Evolutionary conservation across 2,329 filamentous ascomycete species (phyloP), one percentile per base, ranked within the genome.

Genomic region (Trichoderma lentiforme): DNA sequence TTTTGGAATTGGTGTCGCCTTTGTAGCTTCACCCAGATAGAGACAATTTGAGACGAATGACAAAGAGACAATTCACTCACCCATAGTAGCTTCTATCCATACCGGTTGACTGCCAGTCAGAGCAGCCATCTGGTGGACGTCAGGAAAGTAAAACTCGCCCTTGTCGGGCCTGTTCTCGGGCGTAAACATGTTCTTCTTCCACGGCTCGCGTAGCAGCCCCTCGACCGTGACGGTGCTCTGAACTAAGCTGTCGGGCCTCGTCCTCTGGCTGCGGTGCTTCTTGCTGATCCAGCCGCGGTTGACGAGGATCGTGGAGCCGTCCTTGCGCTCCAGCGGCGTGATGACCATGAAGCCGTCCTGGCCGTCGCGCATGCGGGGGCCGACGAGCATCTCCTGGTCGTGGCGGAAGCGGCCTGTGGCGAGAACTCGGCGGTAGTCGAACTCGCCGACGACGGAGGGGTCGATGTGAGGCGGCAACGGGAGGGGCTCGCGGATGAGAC

Each of bases 181-280:
- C 71, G 96, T 99, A 81, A 99, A 99, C 88, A 95, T 92, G 81
- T 99, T 99, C 87, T 95, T 97, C 87, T 97, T 96, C 89, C 93
- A 97, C 9, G 95, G 95, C 83, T 96, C 90, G 73, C 96, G 84
- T 80, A 99, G 80, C 80, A 99, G 78, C 0, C 96, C 96, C 82
- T 97, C 91, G 3, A 99, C 90, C 0, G 87, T 88, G 11, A 98
- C 91, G 77, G 92, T 89, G 0, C 90, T 93, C 63, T 78, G 80
- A 0, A 92, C 92, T 75, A 98, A 76, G 1, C 90, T 90, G 28
- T 90, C 88, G 0, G 87, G 84, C 28, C 93, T 83, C 61, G 93
- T 84, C 75, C 84, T 84, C 83, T 95, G 92, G 73, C 88, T 83
- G 70, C 87, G 88, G 77, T 92, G 86, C 75, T 90, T 90, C 85